These are phyloP conservation scores for Globisporangium solare DNA, from an alignment of 352 stramenopile species.

Conservation along the genomic window DNA sequence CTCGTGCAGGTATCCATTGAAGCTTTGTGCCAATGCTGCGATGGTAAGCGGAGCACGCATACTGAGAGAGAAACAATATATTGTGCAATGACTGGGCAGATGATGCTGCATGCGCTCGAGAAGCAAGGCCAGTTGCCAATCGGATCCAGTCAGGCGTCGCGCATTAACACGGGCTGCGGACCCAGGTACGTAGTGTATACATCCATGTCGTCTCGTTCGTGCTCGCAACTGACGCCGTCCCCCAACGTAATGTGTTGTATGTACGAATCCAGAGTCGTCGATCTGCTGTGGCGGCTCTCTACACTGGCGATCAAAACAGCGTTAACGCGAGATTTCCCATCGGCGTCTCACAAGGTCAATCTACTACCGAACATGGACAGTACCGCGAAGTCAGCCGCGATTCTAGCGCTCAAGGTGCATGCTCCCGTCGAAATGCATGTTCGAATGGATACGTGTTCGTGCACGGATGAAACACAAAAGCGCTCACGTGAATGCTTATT, in stretches of 20 bases:
- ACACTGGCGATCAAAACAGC: constrained; percentile 33
- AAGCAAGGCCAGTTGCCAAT: constrained; percentile 33
- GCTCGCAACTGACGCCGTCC: neutral
- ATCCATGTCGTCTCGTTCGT: neutral
- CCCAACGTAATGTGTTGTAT: too few relatives aligned
- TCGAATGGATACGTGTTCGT: too few relatives aligned
- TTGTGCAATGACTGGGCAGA: constrained; percentile 13
- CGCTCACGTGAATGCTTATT: constrained; percentile 16
- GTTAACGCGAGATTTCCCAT: constrained; percentile 14
- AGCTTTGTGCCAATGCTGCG: too few relatives aligned
- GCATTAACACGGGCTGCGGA: constrained; percentile 46
- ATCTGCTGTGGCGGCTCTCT: constrained; percentile 50
- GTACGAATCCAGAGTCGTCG: constrained; percentile 26
- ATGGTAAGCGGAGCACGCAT: too few relatives aligned
- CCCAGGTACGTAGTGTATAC: constrained; percentile 20
- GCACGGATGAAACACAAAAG: too few relatives aligned
- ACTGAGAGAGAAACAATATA: neutral
- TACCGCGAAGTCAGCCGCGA: constrained; percentile 6
- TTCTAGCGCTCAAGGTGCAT: constrained; percentile 18
- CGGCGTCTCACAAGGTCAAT: constrained; percentile 12
- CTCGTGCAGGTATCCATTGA: constrained; percentile 34
- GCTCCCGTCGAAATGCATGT: too few relatives aligned
- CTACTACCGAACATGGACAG: neutral
- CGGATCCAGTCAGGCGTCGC: constrained; percentile 46
- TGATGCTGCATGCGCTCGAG: constrained; percentile 38